A percentile compares a stretch with the other conserved stretches of the same genome.
phyloP scores from a whole-genome alignment of 768 basidiomycete genomes.

The Pholiota conissans region DNA sequence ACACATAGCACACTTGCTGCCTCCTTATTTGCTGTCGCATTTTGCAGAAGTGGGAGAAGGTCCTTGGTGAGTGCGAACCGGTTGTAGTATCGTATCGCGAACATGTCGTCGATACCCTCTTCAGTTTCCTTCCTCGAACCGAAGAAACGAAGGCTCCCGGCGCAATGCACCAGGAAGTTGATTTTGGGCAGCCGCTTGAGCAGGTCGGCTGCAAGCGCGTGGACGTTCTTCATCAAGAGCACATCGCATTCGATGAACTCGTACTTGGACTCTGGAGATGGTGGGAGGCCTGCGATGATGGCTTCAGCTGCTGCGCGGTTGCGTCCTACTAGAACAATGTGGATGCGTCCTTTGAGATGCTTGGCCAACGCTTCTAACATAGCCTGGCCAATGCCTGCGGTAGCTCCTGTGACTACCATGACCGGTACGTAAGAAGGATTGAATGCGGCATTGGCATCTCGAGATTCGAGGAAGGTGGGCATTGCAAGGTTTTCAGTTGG shows the following conservation, averaged over 20 bases:
- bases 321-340: slow-evolving; percentile 42
- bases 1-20: slow-evolving; percentile 39
- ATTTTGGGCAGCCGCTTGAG: slow-evolving; percentile 31
- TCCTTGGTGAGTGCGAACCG: slow-evolving; percentile 39
- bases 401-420: slow-evolving; percentile 27
- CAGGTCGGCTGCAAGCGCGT: slow-evolving; percentile 28
- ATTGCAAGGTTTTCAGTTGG: slow-evolving; percentile 11
- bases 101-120: slow-evolving; percentile 41
- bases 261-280: slow-evolving; percentile 14
- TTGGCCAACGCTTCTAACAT: slow-evolving; percentile 35
- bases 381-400: slow-evolving; percentile 32
- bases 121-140: slow-evolving; percentile 35
- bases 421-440: slow-evolving; percentile 23
- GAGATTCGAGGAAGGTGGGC: slow-evolving; percentile 21
- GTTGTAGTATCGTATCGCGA: slow-evolving; percentile 41
- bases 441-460: slow-evolving; percentile 23
- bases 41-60: slow-evolving; percentile 34
- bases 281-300: slow-evolving; percentile 31
- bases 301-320: slow-evolving; percentile 36
- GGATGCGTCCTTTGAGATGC: slow-evolving; percentile 38
- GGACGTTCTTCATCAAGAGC: slow-evolving; percentile 38
- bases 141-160: slow-evolving; percentile 30
- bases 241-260: slow-evolving; percentile 43
- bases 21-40: slow-evolving; percentile 35
- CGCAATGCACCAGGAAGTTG: slow-evolving; percentile 39